Evolutionary conservation across 306 rosid genomes (phyloP).

Genomic region (Trifolium repens): DNA sequence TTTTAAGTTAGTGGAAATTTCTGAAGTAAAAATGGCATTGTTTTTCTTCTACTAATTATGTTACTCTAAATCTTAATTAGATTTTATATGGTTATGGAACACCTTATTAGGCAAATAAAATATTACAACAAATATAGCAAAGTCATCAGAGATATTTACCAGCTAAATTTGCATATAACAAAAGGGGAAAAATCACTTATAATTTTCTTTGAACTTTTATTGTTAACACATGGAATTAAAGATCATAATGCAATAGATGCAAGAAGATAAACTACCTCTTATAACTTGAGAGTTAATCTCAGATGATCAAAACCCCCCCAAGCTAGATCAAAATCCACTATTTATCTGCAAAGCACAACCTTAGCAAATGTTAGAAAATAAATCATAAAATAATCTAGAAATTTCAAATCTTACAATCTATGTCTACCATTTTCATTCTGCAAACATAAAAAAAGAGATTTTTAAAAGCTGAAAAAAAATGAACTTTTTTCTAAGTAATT

Average conservation of each 20-base stretch:
- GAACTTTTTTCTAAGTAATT: constrained; percentile 11
- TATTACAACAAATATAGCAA: constrained; percentile 20
- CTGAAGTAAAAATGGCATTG: constrained; percentile 23
- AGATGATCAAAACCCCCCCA: constrained; percentile 39
- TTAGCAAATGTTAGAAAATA: constrained; percentile 27
- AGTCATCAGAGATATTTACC: constrained; percentile 15
- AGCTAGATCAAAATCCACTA: constrained; percentile 45
- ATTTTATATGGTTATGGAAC: background rate
- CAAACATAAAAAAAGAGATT: constrained; percentile 7
- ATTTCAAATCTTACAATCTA: constrained; percentile 4
- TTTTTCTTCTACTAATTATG: background rate
- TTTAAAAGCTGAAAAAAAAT: constrained; percentile 26
- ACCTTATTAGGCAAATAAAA: constrained; percentile 2
- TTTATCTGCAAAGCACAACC: constrained; percentile 45
- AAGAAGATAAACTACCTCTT: constrained; percentile 43
- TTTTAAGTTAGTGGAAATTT: background rate
- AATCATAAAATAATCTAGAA: constrained; percentile 1
- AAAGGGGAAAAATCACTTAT: background rate
- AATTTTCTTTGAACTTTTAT: constrained; percentile 4
- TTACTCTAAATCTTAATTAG: constrained; percentile 7
- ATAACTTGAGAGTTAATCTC: constrained; percentile 22
- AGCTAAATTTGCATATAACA: constrained; percentile 22
- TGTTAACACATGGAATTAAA: background rate
- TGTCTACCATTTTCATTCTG: no score
- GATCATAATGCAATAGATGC: constrained; percentile 22